phyloP scores from a whole-genome alignment of 352 stramenopile species.

The Pythium insidiosum region DNA sequence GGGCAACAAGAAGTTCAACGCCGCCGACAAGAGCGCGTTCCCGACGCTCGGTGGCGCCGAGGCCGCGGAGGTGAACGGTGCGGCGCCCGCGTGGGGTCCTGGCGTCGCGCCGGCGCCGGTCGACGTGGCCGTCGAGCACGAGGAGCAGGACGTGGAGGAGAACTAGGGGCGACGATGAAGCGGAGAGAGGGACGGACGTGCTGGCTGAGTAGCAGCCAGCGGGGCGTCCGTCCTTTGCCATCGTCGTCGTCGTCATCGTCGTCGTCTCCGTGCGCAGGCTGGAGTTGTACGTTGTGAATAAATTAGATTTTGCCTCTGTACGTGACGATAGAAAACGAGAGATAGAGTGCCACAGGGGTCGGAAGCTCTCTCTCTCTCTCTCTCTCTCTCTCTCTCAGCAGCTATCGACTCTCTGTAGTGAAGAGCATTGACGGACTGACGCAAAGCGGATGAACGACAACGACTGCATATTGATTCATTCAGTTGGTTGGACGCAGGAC shows the following conservation, averaged over 20 bases:
- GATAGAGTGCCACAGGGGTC: no score
- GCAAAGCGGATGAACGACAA: no score
- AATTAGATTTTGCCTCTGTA: no score
- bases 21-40: slow-evolving; percentile 68
- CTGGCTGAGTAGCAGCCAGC: slow-evolving; percentile 25
- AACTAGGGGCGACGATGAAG: slow-evolving; percentile 16
- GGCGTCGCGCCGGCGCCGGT: slow-evolving; percentile 31
- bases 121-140: slow-evolving; percentile 21
- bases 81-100: slow-evolving; percentile 34
- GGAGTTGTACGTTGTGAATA: background rate
- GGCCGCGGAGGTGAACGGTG: slow-evolving; percentile 17
- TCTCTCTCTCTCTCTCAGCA: no score
- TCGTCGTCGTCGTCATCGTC: slow-evolving; percentile 33
- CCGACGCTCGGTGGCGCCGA: slow-evolving; percentile 58
- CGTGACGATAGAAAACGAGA: no score
- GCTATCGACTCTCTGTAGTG: no score
- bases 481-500: no score
- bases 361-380: no score
- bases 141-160: slow-evolving; percentile 6
- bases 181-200: no score
- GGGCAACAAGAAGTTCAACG: slow-evolving; percentile 78
- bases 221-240: no score
- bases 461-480: no score
- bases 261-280: slow-evolving; percentile 33
- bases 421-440: no score